These are phyloP conservation scores for Vanrija sp. DNA, from an alignment of 1,284 basidiomycete species.

Conservation along the genomic window DNA sequence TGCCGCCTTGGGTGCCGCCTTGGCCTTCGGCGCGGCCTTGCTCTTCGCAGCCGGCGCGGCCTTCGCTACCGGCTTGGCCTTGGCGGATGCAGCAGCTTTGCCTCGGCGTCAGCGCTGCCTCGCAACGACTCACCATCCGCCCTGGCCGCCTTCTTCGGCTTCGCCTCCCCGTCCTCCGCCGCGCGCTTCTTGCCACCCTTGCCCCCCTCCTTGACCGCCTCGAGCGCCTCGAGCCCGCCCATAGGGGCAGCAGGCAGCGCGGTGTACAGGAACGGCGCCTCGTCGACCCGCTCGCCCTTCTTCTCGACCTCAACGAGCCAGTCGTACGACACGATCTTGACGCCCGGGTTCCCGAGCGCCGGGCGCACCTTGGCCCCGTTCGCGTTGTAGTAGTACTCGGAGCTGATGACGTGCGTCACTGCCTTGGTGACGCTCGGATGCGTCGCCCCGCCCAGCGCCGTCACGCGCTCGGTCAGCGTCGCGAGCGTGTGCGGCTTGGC, in stretches of 20 bases:
- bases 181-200: slow-evolving; percentile 12
- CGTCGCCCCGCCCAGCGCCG: slow-evolving; percentile 6
- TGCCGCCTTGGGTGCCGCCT: too few species aligned
- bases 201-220: background rate
- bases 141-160: too few species aligned
- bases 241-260: background rate
- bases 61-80: too few species aligned
- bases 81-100: too few species aligned
- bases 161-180: slow-evolving; percentile 4
- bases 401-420: slow-evolving; percentile 14
- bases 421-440: slow-evolving; percentile 9
- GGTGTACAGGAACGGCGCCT: slow-evolving; percentile 2
- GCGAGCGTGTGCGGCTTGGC: too few species aligned
- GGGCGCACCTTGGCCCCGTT: slow-evolving; percentile 11
- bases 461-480: too few species aligned
- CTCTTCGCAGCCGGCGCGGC: too few species aligned
- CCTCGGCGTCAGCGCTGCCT: too few species aligned
- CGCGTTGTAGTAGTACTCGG: slow-evolving; percentile 10
- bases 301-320: slow-evolving; percentile 14
- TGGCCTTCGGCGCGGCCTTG: too few species aligned
- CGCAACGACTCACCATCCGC: too few species aligned
- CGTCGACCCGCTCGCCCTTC: background rate
- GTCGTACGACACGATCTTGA: slow-evolving; percentile 4
- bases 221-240: background rate
- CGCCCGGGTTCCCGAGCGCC: background rate